Conservation (phyloP, 306 rosid species). For the Sesbania bispinosa region DNA sequence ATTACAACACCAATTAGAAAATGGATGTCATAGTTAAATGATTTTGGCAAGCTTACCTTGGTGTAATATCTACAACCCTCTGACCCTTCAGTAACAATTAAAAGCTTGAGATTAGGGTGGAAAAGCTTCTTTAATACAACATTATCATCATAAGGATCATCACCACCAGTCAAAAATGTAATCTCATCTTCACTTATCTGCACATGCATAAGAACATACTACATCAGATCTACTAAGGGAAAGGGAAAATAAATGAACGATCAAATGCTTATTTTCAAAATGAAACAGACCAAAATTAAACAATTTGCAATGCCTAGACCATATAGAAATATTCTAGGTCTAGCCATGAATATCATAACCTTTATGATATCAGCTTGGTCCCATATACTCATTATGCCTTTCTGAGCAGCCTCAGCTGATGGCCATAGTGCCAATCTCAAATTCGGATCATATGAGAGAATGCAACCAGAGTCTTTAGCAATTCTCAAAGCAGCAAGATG, state of each 20-base stretch:
- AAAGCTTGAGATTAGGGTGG: slow-evolving; percentile 65
- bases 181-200: slow-evolving; percentile 84
- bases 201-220: slow-evolving; percentile 19
- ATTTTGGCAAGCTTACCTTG: slow-evolving; percentile 41
- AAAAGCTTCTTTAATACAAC: slow-evolving; percentile 66
- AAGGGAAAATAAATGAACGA: background rate
- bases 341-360: no score
- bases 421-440: slow-evolving; percentile 89
- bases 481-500: slow-evolving; percentile 80
- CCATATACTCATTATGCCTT: slow-evolving; percentile 86
- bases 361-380: slow-evolving; percentile 79
- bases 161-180: slow-evolving; percentile 64
- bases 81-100: slow-evolving; percentile 79
- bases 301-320: background rate
- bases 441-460: slow-evolving; percentile 95
- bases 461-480: slow-evolving; percentile 73
- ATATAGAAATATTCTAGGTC: no score
- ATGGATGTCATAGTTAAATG: slow-evolving; percentile 10
- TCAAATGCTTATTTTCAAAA: background rate
- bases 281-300: background rate
- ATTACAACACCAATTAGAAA: no score
- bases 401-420: slow-evolving; percentile 73
- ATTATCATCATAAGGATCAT: slow-evolving; percentile 68
- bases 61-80: slow-evolving; percentile 86
- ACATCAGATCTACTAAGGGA: background rate